These are phyloP conservation scores for Ustilago cynodontis DNA, from an alignment of 1,284 basidiomycete genomes.

Conservation along the genomic window DNA sequence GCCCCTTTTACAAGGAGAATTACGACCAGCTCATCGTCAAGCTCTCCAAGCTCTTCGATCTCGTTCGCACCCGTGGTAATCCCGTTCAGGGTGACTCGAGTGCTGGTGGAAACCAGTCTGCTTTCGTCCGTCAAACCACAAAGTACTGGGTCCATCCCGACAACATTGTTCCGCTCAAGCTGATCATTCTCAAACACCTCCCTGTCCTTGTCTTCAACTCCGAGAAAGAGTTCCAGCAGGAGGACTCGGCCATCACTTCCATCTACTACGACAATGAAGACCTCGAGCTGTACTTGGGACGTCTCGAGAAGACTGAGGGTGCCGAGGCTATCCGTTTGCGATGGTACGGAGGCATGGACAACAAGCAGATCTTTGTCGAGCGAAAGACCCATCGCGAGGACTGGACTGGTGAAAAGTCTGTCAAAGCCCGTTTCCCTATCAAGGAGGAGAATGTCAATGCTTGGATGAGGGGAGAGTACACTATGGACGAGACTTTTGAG, in stretches of 20 bases:
- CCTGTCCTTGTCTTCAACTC: conserved; percentile 84
- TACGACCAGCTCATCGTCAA: conserved; percentile 92
- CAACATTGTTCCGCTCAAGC: conserved; percentile 91
- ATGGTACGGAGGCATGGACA: conserved; percentile 93
- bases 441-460: conserved; percentile 95
- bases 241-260: conserved; percentile 86
- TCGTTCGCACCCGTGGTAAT: conserved; percentile 94
- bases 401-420: conserved; percentile 99
- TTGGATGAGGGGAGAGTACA: conserved; percentile 89
- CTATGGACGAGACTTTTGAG: conserved; percentile 94
- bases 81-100: conserved; percentile 92
- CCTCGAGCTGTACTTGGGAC: conserved; percentile 95
- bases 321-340: conserved; percentile 95
- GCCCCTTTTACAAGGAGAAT: conserved; percentile 89
- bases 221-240: conserved; percentile 90
- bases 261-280: conserved; percentile 96
- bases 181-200: conserved; percentile 91
- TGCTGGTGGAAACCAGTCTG: conserved; percentile 94
- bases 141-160: conserved; percentile 92
- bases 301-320: conserved; percentile 97
- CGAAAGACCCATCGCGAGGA: conserved; percentile 99
- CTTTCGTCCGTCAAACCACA: conserved; percentile 96
- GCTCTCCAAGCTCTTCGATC: conserved; percentile 92
- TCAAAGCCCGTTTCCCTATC: conserved; percentile 97
- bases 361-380: conserved; percentile 90